Evolutionary conservation across 768 basidiomycete genomes (phyloP).

Genomic region (Boletus rufocinnamomeus): DNA sequence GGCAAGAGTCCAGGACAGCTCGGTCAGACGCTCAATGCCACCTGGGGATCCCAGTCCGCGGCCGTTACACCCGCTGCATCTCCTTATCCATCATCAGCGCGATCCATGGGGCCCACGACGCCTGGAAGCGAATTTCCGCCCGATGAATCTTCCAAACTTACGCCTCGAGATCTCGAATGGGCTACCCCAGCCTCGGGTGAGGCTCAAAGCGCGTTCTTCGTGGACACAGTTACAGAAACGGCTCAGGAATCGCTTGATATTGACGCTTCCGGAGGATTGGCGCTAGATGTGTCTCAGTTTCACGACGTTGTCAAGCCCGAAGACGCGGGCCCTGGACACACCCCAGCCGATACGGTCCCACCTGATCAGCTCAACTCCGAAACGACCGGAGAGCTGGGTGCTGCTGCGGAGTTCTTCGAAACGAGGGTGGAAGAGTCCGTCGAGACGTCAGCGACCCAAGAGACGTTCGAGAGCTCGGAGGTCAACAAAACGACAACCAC

Average conservation of each 20-base stretch:
- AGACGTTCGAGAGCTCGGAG: conserved; percentile 7
- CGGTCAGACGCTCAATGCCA: conserved; percentile 44
- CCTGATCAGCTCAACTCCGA: conserved; percentile 20
- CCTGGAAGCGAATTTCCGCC: conserved; percentile 20
- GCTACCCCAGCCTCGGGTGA: conserved; percentile 19
- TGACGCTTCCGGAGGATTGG: conserved; percentile 3
- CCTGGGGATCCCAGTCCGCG: conserved; percentile 48
- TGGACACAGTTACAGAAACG: not conserved
- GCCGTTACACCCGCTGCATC: conserved; percentile 32
- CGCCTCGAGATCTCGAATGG: conserved; percentile 10
- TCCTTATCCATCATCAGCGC: conserved; percentile 25
- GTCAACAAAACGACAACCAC: not conserved
- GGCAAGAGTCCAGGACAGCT: conserved; percentile 43
- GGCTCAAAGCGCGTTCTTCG: conserved; percentile 2
- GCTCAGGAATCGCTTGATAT: not conserved
- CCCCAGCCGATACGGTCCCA: conserved; percentile 33
- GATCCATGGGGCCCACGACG: conserved; percentile 27
- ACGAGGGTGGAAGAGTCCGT: conserved; percentile 4
- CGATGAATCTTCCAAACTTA: not conserved
- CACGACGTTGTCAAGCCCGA: conserved; percentile 1
- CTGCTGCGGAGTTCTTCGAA: conserved; percentile 6
- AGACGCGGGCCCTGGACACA: conserved; percentile 17
- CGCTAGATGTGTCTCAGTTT: conserved; percentile 17
- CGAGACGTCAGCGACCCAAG: conserved; percentile 12
- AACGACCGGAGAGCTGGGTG: not conserved